A percentile compares a stretch with the other conserved stretches of the same genome.
Conservation (phyloP, 495 filamentous ascomycete species). For the Aspergillus wentii region DNA sequence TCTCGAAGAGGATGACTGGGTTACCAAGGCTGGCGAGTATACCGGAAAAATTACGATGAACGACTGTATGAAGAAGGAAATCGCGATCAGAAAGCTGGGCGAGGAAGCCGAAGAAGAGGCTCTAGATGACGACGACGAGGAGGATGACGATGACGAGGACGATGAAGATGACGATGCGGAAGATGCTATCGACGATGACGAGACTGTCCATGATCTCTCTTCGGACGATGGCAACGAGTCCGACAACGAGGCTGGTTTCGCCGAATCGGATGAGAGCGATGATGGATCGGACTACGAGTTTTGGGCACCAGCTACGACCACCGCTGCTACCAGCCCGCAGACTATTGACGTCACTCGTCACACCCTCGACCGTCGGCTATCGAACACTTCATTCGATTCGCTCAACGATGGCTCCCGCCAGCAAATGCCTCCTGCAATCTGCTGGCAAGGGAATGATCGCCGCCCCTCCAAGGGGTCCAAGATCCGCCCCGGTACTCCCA, state of each 20-base stretch:
- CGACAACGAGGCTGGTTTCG: conserved; percentile 94
- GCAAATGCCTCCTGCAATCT: conserved; percentile 26
- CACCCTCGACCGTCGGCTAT: conserved; percentile 42
- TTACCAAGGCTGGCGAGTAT: conserved; percentile 57
- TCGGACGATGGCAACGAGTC: conserved; percentile 78
- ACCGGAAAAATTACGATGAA: conserved; percentile 72
- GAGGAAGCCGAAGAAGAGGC: conserved; percentile 91
- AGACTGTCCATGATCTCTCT: conserved; percentile 58
- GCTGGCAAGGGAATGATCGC: conserved; percentile 20
- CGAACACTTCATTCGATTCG: conserved; percentile 64
- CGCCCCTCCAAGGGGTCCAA: conserved; percentile 42
- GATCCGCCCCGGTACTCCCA: conserved; percentile 70
- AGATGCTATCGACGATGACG: conserved; percentile 52
- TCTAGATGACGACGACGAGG: conserved; percentile 63
- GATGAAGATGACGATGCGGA: conserved; percentile 53
- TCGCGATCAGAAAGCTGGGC: conserved; percentile 76
- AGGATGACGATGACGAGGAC: conserved; percentile 54
- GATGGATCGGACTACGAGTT: conserved; percentile 67
- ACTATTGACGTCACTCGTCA: conserved; percentile 42
- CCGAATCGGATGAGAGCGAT: conserved; percentile 82
- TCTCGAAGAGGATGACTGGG: conserved; percentile 78
- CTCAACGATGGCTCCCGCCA: conserved; percentile 37
- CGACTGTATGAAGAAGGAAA: conserved; percentile 88
- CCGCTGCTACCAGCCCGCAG: conserved; percentile 51
- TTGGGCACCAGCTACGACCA: conserved; percentile 66